Evolutionary conservation across 805 yeast genomes (phyloP), one percentile per base, ranked within the genome.

Genomic region (Metschnikowia peoriensis): DNA sequence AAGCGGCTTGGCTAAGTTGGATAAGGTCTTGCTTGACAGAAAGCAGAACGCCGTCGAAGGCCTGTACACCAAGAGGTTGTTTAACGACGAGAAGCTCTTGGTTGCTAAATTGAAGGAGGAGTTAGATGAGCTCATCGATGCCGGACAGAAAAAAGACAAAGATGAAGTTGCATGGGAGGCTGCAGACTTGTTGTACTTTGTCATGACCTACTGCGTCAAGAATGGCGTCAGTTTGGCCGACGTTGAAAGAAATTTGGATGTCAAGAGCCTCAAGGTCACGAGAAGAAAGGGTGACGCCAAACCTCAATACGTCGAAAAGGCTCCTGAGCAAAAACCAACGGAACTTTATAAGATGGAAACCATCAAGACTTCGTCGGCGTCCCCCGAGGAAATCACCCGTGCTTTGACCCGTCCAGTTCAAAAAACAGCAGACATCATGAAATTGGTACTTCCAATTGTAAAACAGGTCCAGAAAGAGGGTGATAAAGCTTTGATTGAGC

Each of bases 261-360:
- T 85, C 66, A 94, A 94, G 76, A 80, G 89, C 44, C 72, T 85
- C 64, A 93, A 93, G 71, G 90, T 94, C 53, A 84, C 96, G 2
- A 83, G 99, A 72, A 82, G 99, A 67, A 87, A 85, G 71, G 99
- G 99, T 49, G 97, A 94, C 72, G 98, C 99, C 43, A 93, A 93
- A 71, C 84, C 89, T 27, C 84, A 85, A 66, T 94, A 87, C 70
- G 45, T 46, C 11, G 51, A 56, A 39, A 56, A 51, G 38, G 44
- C 54, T 22, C 63, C 59, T 17, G 41, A 49, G 41, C 38, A 46
- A 16, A 28, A 52, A 40, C 22, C 40, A 28, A 4, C 41, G 7
- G 48, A 39, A 38, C 55, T 47, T 11, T 82, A 84, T 59, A 73
- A 76, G 49, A 78, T 87, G 78, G 71, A 76, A 46, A 72, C 82